phyloP scores from a whole-genome alignment of 345 rosid genomes.

The Rhodamnia rubescens region DNA sequence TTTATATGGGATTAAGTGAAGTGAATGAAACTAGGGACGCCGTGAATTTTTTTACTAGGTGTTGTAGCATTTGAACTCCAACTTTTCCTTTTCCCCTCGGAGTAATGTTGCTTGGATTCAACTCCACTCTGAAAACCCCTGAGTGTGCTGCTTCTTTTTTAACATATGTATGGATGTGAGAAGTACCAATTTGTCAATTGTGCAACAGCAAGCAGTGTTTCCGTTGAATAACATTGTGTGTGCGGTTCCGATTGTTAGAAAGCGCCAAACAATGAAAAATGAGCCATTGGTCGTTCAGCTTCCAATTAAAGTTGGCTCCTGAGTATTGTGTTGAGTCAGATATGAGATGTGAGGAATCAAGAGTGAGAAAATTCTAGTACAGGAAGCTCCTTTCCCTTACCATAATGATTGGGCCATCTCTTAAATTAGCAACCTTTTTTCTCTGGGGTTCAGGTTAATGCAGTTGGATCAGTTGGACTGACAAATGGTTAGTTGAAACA shows the following conservation, averaged over 20 bases:
- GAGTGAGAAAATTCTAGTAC: background rate
- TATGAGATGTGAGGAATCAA: background rate
- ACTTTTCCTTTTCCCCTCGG: background rate
- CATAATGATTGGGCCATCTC: background rate
- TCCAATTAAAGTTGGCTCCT: background rate
- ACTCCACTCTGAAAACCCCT: background rate
- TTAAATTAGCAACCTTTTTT: background rate
- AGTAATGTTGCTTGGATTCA: background rate
- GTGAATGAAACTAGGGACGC: background rate
- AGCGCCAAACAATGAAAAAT: background rate
- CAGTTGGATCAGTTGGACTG: background rate
- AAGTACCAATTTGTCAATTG: background rate
- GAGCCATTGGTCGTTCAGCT: background rate
- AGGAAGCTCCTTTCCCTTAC: background rate
- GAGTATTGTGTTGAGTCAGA: background rate
- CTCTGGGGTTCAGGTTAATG: background rate
- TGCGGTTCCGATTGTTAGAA: background rate
- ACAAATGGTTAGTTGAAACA: background rate
- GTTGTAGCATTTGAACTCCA: background rate
- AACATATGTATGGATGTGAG: background rate
- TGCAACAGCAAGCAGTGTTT: background rate
- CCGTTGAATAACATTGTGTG: background rate
- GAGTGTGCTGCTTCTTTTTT: background rate
- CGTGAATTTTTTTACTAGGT: background rate
- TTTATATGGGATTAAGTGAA: background rate